Evolutionary conservation across 495 filamentous ascomycete genomes (phyloP).

Genomic region (Corynascus novoguineensis): DNA sequence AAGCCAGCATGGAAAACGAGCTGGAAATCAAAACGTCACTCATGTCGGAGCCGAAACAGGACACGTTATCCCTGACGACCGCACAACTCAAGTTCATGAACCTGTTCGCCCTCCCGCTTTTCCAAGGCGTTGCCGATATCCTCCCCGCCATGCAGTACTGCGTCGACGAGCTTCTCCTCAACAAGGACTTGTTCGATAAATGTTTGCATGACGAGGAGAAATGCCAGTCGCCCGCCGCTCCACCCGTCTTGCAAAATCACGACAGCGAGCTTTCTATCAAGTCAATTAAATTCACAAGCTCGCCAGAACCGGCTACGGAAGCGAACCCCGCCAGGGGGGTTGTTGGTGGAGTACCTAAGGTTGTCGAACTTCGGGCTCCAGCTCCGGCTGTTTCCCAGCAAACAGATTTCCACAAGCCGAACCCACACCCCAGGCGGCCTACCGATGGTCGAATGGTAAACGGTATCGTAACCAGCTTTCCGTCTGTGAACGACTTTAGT

Average conservation of each 20-base stretch:
- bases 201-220: conserved; percentile 34
- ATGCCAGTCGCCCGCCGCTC: conserved; percentile 15
- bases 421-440: conserved; percentile 14
- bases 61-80: conserved; percentile 74
- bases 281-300: conserved; percentile 35
- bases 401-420: conserved; percentile 12
- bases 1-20: conserved; percentile 86
- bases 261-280: conserved; percentile 35
- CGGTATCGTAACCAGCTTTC: conserved; percentile 33
- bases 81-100: conserved; percentile 95
- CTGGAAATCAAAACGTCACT: conserved; percentile 80
- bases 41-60: conserved; percentile 76
- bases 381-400: conserved; percentile 2
- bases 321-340: not conserved
- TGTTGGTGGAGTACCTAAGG: not conserved
- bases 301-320: conserved; percentile 23
- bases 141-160: conserved; percentile 77
- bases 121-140: conserved; percentile 76
- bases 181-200: conserved; percentile 64
- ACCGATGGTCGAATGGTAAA: conserved; percentile 34
- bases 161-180: conserved; percentile 69
- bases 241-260: conserved; percentile 25
- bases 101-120: conserved; percentile 85
- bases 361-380: conserved; percentile 2
- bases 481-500: conserved; percentile 31